A percentile compares a stretch with the other conserved stretches of the same genome.
Conservation (phyloP, 306 rosid genomes). For the Acacia melanoxylon region DNA sequence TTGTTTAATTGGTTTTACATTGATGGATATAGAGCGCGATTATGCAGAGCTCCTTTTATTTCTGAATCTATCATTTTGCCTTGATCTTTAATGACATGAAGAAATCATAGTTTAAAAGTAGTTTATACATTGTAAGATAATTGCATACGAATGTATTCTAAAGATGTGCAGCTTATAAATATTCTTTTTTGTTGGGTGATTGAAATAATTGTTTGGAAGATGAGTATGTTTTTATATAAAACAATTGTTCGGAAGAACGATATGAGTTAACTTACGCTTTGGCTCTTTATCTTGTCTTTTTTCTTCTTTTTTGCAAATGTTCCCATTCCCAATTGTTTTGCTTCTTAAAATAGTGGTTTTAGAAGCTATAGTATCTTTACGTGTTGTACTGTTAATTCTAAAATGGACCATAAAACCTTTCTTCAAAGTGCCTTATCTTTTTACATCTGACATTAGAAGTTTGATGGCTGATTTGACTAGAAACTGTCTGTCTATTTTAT, state of each 20-base stretch:
- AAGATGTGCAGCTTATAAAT: neutral
- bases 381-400: too few relatives aligned
- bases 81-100: neutral
- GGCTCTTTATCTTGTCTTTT: too few relatives aligned
- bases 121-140: neutral
- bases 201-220: constrained; percentile 4
- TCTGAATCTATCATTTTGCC: neutral
- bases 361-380: too few relatives aligned
- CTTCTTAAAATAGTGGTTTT: too few relatives aligned
- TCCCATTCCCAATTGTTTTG: too few relatives aligned
- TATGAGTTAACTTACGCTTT: constrained; percentile 4
- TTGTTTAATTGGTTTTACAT: too few relatives aligned
- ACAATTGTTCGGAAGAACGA: constrained; percentile 2
- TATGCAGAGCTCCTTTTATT: neutral
- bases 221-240: neutral
- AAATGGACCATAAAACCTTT: too few relatives aligned
- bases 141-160: neutral
- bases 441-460: too few relatives aligned
- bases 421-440: too few relatives aligned
- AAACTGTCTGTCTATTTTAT: too few relatives aligned
- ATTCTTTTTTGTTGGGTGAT: neutral
- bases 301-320: too few relatives aligned
- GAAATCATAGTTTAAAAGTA: neutral
- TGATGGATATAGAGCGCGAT: neutral
- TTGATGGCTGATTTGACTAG: too few relatives aligned